Base-by-base conservation (phyloP, 768 basidiomycete species). In the Trametes maxima region DNA sequence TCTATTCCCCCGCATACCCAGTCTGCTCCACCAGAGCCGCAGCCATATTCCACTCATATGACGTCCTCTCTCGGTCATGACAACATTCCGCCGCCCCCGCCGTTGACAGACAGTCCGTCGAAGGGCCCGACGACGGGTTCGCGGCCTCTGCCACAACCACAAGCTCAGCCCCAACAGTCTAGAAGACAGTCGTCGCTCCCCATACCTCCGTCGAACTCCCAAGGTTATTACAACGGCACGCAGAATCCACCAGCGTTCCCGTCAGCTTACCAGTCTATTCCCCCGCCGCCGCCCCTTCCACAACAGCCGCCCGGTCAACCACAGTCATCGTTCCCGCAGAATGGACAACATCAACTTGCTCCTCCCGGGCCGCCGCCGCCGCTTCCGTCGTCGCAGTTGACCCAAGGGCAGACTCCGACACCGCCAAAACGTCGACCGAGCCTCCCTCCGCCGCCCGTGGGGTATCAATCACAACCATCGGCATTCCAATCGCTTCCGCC, bases 341-440 rank as follows among this genome's bases (percentile, higher is more conserved):
- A 54, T 21, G 62, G 61, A 1, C 62, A 63, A 1, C 62, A 63
- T 12, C 42, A 61, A 39, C 48, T 58, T 17, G 40, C 48, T 14
- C 13, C 45, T 6, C 61, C 70, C 21, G 68, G 70, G 21, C 71
- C 70, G 7, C 70, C 69, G 39, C 75, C 73, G 13, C 75, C 73
- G 25, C 72, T 72, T 12, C 55, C 65, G 0, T 51, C 65, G 39
- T 54, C 60, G 11, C 62, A 63, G 43, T 59, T 55, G 22, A 55
- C 47, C 10, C 50, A 60, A 25, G 33, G 37, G 21, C 65, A 67
- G 2, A 54, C 67, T 1, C 48, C 60, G 37, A 44, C 54, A 25
- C 63, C 54, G 16, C 51, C 66, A 2, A 51, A 78, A n/a, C 73
- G 82, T 49, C 79, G 78, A 39, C 76, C 81, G 8, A 79, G 80